These are phyloP conservation scores for Rhododendron molle DNA, from an alignment of 148 eudicot genomes.

Conservation along the genomic window DNA sequence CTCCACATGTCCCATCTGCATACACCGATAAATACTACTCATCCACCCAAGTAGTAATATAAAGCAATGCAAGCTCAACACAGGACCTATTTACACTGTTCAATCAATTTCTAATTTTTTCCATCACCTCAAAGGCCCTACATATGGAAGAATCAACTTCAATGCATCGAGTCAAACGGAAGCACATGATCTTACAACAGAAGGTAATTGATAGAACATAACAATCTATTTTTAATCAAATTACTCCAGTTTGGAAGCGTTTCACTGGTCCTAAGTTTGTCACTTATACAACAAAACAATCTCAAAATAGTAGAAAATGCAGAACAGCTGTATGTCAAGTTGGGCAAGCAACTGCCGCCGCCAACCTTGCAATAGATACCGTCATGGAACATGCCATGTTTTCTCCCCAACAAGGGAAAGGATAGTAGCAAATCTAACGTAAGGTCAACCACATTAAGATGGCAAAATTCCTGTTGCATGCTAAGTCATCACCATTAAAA, in stretches of 20 bases:
- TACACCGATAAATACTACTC: background rate
- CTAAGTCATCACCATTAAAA: background rate
- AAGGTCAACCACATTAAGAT: background rate
- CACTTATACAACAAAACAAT: background rate
- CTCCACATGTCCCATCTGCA: conserved; percentile 59
- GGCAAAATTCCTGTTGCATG: background rate
- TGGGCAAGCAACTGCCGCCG: background rate
- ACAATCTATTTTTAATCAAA: background rate
- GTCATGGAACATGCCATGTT: background rate
- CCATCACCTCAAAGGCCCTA: background rate
- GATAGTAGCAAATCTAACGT: background rate
- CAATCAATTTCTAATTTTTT: background rate
- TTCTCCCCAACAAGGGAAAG: background rate
- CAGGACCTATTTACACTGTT: background rate
- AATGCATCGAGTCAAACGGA: background rate
- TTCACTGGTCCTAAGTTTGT: background rate
- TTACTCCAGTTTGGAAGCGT: background rate
- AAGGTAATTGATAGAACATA: background rate
- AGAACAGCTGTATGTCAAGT: background rate
- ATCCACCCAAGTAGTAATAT: conserved; percentile 1
- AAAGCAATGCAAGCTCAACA: conserved; percentile 7
- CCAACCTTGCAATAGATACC: background rate
- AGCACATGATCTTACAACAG: background rate
- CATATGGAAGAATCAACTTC: background rate
- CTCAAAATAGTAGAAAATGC: background rate